These are phyloP conservation scores for Williopsis jadinii DNA, from an alignment of 1,139 yeast species.

Conservation along the genomic window DNA sequence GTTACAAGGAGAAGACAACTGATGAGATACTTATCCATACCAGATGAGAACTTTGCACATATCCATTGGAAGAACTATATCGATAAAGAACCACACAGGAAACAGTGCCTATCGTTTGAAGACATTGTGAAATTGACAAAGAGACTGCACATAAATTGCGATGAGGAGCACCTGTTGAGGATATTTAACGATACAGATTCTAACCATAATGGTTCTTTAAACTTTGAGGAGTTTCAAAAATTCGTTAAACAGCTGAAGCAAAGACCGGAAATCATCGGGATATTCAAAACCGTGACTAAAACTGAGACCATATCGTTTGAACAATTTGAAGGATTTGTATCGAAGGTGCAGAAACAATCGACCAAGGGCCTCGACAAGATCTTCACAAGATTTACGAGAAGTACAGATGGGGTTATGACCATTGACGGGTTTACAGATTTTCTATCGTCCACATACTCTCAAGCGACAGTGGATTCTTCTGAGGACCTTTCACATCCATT, in stretches of 20 bases:
- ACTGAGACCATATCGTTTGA: conserved; percentile 23
- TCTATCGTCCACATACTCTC: conserved; percentile 36
- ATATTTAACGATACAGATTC: conserved; percentile 45
- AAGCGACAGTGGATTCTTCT: conserved; percentile 17
- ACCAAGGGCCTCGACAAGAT: conserved; percentile 19
- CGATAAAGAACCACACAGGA: conserved; percentile 32
- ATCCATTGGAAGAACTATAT: conserved; percentile 50
- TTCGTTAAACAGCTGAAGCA: conserved; percentile 51
- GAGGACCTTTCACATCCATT: conserved; percentile 62
- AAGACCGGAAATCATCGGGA: conserved; percentile 41
- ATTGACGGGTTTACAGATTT: conserved; percentile 25
- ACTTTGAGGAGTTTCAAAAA: conserved; percentile 63
- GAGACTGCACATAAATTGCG: conserved; percentile 62
- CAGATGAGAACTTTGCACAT: conserved; percentile 47
- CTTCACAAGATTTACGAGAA: conserved; percentile 39
- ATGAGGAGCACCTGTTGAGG: conserved; percentile 31
- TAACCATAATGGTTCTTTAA: conserved; percentile 38
- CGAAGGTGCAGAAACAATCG: conserved; percentile 14
- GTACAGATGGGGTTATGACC: conserved; percentile 15
- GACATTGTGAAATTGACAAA: conserved; percentile 63
- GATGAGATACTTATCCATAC: conserved; percentile 45
- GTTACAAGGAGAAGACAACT: conserved; percentile 43
- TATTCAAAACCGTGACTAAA: conserved; percentile 30
- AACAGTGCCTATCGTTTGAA: conserved; percentile 48
- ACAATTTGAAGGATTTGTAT: background rate